Percentiles rank a stretch among this genome's conserved stretches.
Evolutionary conservation across 805 yeast species (phyloP).

Genomic region (Candida saitoana): DNA sequence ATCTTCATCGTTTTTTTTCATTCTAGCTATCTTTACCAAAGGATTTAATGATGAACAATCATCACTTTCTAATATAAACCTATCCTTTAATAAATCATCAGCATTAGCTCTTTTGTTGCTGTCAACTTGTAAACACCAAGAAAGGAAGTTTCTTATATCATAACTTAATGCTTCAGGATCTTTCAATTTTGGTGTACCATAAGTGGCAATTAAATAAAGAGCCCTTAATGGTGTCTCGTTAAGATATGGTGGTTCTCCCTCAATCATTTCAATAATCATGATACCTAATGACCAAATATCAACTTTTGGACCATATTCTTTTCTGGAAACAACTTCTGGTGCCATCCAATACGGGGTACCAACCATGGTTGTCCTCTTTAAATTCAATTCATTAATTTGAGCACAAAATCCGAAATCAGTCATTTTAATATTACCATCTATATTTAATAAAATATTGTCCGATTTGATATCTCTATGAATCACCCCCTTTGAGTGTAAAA

Average conservation of each 20-base stretch:
- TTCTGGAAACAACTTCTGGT: slow-evolving; percentile 93
- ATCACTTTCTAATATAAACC: slow-evolving; percentile 61
- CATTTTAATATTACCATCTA: slow-evolving; percentile 84
- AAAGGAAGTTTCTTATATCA: slow-evolving; percentile 64
- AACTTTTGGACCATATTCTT: slow-evolving; percentile 94
- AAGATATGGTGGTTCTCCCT: slow-evolving; percentile 97
- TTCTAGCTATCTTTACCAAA: slow-evolving; percentile 66
- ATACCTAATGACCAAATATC: slow-evolving; percentile 98
- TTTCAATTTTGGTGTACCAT: slow-evolving; percentile 92
- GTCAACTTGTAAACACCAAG: slow-evolving; percentile 77
- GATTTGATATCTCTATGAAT: slow-evolving; percentile 96
- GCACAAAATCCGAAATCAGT: slow-evolving; percentile 98
- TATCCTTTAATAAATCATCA: slow-evolving; percentile 61
- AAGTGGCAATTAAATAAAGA: slow-evolving; percentile 87
- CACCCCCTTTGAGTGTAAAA: slow-evolving; percentile 86
- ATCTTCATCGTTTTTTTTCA: slow-evolving; percentile 49
- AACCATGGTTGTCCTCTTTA: slow-evolving; percentile 95
- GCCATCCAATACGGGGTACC: slow-evolving; percentile 99
- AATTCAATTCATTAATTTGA: slow-evolving; percentile 52
- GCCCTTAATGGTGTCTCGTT: slow-evolving; percentile 96
- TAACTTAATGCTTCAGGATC: slow-evolving; percentile 77
- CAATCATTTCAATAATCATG: slow-evolving; percentile 98
- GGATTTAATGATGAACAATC: slow-evolving; percentile 63
- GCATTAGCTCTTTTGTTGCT: slow-evolving; percentile 80
- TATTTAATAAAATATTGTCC: slow-evolving; percentile 80